Base-by-base conservation (phyloP, 352 stramenopile genomes). In the Globisporangium acanthophoron region DNA sequence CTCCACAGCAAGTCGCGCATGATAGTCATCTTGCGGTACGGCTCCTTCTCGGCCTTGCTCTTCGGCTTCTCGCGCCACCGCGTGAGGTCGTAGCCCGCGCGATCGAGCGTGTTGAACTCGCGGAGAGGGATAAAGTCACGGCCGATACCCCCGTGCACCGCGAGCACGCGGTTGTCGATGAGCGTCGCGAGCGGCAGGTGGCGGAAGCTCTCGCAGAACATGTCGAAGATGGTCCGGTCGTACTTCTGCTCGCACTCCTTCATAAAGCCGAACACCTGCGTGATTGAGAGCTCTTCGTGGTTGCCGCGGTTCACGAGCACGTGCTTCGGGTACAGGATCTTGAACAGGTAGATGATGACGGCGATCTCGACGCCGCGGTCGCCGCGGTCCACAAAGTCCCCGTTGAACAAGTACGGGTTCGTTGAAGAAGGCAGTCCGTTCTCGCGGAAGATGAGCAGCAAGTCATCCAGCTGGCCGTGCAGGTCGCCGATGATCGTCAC, bases 351-450 rank as follows among this genome's bases (percentile, higher is more conserved):
- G 59, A 94, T 80, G 63, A 94, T 83, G 33, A 90, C 63, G 12
- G 76, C 60, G 62, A 95, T 87, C 57, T 95, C 86, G n/a, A 93
- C 73, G 33, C 74, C 76, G 20, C 83, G 80, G 58, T 90, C 78
- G 33, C 85, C 86, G 15, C 85, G 78, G 54, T 94, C 85, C 9
- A 96, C 84, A 62, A 96, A 78, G 61, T 96, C 85, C 37, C 86
- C 86, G 52, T 94, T 96, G 54, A 96, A 94, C 43, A 96, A 21
- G 65, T 96, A 96, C 48, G 82, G 81, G 54, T 96, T 96, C 5
- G 66, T 71, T 15, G 79, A 67, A 0, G 75, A 86, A 2, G 86
- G 86, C 12, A 91, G 29, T 0, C 87, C 87, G 54, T 96, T 96
- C 58, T 95, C 78, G 8, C 80, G 71, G 24, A 96, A 73, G 50